Conservation (phyloP, 1,284 basidiomycete species). For the Sporisorium exsertum region DNA sequence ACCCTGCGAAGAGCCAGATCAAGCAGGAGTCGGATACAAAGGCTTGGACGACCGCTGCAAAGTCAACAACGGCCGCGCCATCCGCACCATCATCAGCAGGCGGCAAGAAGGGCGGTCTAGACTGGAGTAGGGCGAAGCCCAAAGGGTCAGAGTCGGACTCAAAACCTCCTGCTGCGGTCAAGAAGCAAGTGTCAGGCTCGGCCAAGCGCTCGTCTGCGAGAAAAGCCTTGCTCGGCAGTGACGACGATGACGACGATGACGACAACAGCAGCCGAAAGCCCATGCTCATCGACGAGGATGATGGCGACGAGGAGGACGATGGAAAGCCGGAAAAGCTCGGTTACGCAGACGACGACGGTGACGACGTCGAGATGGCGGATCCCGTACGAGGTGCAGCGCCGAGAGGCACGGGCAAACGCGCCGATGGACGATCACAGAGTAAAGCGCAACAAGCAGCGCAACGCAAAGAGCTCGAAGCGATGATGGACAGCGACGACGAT, state of each 20-base stretch:
- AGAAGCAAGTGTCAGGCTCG: conserved; percentile 17
- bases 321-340: conserved; percentile 44
- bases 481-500: conserved; percentile 46
- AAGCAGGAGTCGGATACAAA: conserved; percentile 26
- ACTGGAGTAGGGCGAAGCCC: conserved; percentile 50
- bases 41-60: conserved; percentile 1
- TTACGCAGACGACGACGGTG: conserved; percentile 41
- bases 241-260: conserved; percentile 51
- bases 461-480: conserved; percentile 45
- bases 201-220: conserved; percentile 19
- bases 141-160: conserved; percentile 19
- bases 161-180: conserved; percentile 18
- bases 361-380: conserved; percentile 20
- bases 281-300: conserved; percentile 21
- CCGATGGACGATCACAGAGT: conserved; percentile 34
- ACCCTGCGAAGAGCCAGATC: conserved; percentile 6
- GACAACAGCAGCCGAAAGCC: conserved; percentile 15
- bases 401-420: conserved; percentile 39
- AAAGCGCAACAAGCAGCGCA: conserved; percentile 35
- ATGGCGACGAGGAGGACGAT: conserved; percentile 42
- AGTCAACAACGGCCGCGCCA: conserved; percentile 14
- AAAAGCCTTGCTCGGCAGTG: conserved; percentile 40
- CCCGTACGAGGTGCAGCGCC: conserved; percentile 18
- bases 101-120: conserved; percentile 26
- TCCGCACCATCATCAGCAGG: conserved; percentile 4